phyloP scores from a whole-genome alignment of 495 filamentous ascomycete species.

The Venustampulla echinocandica region DNA sequence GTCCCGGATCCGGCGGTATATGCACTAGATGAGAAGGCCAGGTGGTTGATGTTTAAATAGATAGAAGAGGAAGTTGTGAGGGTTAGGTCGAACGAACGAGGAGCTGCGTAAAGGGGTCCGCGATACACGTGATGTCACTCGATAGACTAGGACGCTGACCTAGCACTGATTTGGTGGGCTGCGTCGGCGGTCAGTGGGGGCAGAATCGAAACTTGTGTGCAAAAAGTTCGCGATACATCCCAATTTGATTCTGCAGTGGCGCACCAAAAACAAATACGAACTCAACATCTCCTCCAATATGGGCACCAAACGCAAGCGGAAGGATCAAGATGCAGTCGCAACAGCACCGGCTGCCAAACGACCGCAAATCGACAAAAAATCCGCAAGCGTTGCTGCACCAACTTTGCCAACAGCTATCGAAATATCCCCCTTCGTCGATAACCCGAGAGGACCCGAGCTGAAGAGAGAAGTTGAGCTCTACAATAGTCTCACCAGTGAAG shows the following conservation, averaged over 20 bases:
- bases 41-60: constrained; percentile 94
- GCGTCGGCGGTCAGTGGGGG: too few relatives aligned
- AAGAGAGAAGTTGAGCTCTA: constrained; percentile 42
- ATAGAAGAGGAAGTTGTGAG: constrained; percentile 62
- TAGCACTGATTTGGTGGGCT: too few relatives aligned
- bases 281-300: constrained; percentile 5
- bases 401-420: constrained; percentile 10
- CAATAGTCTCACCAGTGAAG: constrained; percentile 42
- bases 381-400: constrained; percentile 1
- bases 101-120: constrained; percentile 43
- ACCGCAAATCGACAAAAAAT: constrained; percentile 10
- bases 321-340: constrained; percentile 5
- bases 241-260: too few relatives aligned
- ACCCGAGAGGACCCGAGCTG: constrained; percentile 32
- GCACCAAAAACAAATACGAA: too few relatives aligned
- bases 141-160: too few relatives aligned
- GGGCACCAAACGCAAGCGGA: constrained; percentile 21
- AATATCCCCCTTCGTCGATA: constrained; percentile 30
- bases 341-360: constrained; percentile 13
- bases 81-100: constrained; percentile 53
- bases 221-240: too few relatives aligned
- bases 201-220: too few relatives aligned
- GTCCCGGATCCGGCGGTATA: constrained; percentile 71
- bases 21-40: constrained; percentile 62
- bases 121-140: too few relatives aligned